Evolutionary conservation across 1,284 basidiomycete genomes (phyloP).

Genomic region (Pholiota adiposa): DNA sequence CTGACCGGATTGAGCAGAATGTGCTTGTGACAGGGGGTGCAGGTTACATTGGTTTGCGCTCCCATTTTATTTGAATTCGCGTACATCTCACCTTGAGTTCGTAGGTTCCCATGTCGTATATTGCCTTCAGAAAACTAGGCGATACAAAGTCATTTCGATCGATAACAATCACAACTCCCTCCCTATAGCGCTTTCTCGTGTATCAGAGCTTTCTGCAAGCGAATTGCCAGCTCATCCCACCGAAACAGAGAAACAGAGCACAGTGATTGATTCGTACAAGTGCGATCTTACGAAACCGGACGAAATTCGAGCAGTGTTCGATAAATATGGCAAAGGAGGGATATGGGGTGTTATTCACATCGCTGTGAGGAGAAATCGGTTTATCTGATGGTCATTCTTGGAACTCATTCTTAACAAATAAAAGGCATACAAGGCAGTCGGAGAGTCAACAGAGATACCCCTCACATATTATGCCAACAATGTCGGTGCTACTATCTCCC

Average conservation of each 20-base stretch:
- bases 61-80: constrained; percentile 13
- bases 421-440: constrained; percentile 96
- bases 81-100: constrained; percentile 15
- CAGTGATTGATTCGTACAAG: constrained; percentile 70
- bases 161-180: constrained; percentile 95
- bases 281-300: constrained; percentile 79
- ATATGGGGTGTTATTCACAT: constrained; percentile 98
- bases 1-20: constrained; percentile 49
- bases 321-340: constrained; percentile 86
- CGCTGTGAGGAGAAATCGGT: constrained; percentile 57
- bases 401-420: neutral
- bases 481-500: constrained; percentile 81
- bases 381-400: constrained; percentile 1
- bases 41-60: constrained; percentile 77
- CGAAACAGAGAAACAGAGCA: constrained; percentile 65
- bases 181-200: constrained; percentile 71
- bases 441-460: constrained; percentile 95
- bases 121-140: constrained; percentile 82
- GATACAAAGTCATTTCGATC: constrained; percentile 91
- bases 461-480: constrained; percentile 94
- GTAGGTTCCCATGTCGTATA: constrained; percentile 92
- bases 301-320: constrained; percentile 79
- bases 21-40: constrained; percentile 84
- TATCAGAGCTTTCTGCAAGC: constrained; percentile 79
- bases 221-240: constrained; percentile 68